Evolutionary conservation across 768 basidiomycete genomes (phyloP), one percentile per base, ranked within the genome.

Genomic region (Artomyces pyxidatus): DNA sequence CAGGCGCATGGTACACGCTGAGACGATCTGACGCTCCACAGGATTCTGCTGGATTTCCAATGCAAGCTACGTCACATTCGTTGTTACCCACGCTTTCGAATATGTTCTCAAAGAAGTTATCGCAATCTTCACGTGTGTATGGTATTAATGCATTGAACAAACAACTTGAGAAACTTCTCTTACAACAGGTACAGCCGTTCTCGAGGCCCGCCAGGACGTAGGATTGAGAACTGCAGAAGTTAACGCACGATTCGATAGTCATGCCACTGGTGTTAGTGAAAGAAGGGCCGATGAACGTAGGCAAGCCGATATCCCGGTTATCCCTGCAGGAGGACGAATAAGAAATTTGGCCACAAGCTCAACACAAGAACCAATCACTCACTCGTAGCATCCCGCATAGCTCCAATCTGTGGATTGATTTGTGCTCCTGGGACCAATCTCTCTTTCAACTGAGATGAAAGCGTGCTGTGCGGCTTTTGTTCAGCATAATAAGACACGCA

Each of bases 191-290:
- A 46, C 73, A 66, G 19, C 70, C 75, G 51, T 73, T 86, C 64
- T 88, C 85, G 10, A 79, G 70, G 6, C 87, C 87, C 17, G 85
- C 83, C 54, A 76, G 85, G 51, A 81, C 63, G 59, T 70, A 85
- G 10, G 63, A 55, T 48, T 71, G 63, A 19, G 65, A 43, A 30
- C 70, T 65, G 58, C 75, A 76, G 53, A 67, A 75, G 47, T 19
- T 58, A 50, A 74, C 60, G 56, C 75, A 76, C 6, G 61, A 55
- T 56, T 73, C 79, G 28, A 78, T 69, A 4, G 85, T 86, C 81
- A 87, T 87, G 21, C 64, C 65, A 4, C 65, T 68, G n/a, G 72
- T 63, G 54, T 71, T 69, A 9, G 70, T 63, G 52, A 68, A 77
- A 4, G 69, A 64, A 1, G 75, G 65, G 10, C 70, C 76, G 6